Conservation (phyloP, 2,329 filamentous ascomycete genomes). For the Neopestalotiopsis sp. region DNA sequence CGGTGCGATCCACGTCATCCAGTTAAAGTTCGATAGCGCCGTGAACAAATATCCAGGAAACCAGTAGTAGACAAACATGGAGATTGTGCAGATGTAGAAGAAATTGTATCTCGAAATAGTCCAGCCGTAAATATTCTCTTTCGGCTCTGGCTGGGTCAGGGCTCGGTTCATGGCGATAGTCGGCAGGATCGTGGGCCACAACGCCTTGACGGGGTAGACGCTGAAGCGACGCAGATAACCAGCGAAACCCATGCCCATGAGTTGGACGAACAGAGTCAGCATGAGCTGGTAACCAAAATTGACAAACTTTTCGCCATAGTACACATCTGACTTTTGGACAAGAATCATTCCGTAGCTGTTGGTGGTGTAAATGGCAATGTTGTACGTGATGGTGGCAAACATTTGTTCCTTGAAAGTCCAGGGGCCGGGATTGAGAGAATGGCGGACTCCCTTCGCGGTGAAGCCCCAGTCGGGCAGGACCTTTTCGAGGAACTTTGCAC, state of each 20-base stretch:
- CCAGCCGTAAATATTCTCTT: conserved; percentile 48
- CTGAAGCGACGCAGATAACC: conserved; percentile 45
- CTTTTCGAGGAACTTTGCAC: conserved; percentile 49
- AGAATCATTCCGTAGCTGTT: conserved; percentile 33
- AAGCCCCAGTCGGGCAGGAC: conserved; percentile 52
- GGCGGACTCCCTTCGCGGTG: conserved; percentile 43
- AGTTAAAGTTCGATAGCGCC: conserved; percentile 50
- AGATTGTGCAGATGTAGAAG: conserved; percentile 47
- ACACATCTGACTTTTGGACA: conserved; percentile 36
- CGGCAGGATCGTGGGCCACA: conserved; percentile 50
- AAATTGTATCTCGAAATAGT: conserved; percentile 49
- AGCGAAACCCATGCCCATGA: conserved; percentile 50
- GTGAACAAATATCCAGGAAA: conserved; percentile 52
- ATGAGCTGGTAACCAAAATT: conserved; percentile 43
- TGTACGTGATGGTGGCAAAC: conserved; percentile 46
- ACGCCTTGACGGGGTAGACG: conserved; percentile 43
- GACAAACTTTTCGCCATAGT: conserved; percentile 38
- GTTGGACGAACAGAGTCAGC: conserved; percentile 46
- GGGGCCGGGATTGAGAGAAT: conserved; percentile 46
- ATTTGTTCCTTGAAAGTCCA: conserved; percentile 51
- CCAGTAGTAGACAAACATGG: conserved; percentile 53
- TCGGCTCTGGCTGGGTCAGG: conserved; percentile 38
- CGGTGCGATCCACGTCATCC: conserved; percentile 58
- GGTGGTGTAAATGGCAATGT: conserved; percentile 35
- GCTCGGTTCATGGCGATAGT: conserved; percentile 43